These are phyloP conservation scores for Dacryopinax spathularia DNA, from an alignment of 768 basidiomycete species.

Conservation along the genomic window DNA sequence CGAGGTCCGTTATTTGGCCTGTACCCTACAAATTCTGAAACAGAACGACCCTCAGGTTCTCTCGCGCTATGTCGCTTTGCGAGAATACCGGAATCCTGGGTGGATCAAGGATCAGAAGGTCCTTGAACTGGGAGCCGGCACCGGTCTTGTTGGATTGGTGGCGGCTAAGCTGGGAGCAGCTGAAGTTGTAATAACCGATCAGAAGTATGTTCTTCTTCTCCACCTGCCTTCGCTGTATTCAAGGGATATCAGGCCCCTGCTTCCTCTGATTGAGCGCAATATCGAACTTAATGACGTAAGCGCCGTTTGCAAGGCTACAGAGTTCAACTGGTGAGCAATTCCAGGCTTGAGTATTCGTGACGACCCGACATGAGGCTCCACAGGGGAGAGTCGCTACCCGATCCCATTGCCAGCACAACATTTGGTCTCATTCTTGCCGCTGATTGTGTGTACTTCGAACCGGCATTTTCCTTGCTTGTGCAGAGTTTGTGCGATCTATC, in stretches of 20 bases:
- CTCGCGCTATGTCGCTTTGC: conserved; percentile 53
- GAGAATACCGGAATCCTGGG: conserved; percentile 23
- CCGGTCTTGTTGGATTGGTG: conserved; percentile 81
- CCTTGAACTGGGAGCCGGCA: conserved; percentile 81
- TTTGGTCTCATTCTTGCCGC: conserved; percentile 67
- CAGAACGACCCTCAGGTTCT: conserved; percentile 42
- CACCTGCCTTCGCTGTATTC: background rate
- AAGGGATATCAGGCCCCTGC: conserved; percentile 41
- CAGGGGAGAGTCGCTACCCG: conserved; percentile 54
- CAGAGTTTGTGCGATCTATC: conserved; percentile 56
- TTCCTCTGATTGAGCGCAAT: conserved; percentile 67
- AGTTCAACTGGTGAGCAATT: conserved; percentile 63
- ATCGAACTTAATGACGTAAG: conserved; percentile 49
- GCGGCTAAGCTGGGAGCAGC: conserved; percentile 51
- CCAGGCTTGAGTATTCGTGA: background rate
- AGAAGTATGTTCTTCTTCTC: conserved; percentile 46
- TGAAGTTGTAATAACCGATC: conserved; percentile 74
- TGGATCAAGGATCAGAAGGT: conserved; percentile 44
- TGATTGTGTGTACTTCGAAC: conserved; percentile 93
- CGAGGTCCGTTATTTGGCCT: conserved; percentile 37
- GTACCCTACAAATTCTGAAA: background rate
- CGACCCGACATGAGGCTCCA: background rate
- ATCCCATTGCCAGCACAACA: conserved; percentile 31
- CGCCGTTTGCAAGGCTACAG: conserved; percentile 40
- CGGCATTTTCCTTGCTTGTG: conserved; percentile 77